A percentile compares a stretch with the other conserved stretches of the same genome.
Evolutionary conservation across 352 stramenopile genomes (phyloP).

Genomic region (Phytophthora aleatoria): DNA sequence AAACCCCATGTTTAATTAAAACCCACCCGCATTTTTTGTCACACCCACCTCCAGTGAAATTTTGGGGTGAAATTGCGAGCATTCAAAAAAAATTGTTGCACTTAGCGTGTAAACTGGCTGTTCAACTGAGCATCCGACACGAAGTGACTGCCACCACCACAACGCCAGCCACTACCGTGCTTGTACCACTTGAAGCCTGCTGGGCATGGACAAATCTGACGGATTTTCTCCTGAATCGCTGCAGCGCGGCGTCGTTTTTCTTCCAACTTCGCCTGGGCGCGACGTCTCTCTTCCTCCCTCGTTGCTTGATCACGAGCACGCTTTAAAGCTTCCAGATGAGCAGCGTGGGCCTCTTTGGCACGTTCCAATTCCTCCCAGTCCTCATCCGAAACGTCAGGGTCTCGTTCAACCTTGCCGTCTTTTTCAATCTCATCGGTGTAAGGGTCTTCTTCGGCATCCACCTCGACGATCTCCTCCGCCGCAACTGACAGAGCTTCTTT

Average conservation of each 20-base stretch:
- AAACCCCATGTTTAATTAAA: too few species aligned
- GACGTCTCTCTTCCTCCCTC: slow-evolving; percentile 42
- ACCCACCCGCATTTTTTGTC: too few species aligned
- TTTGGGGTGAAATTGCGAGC: too few species aligned
- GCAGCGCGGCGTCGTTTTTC: slow-evolving; percentile 43
- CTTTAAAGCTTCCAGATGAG: slow-evolving; percentile 32
- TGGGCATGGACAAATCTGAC: slow-evolving; percentile 64
- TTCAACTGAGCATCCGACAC: slow-evolving; percentile 73
- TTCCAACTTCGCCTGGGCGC: slow-evolving; percentile 43
- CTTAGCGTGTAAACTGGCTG: slow-evolving; percentile 51
- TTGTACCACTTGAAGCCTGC: slow-evolving; percentile 73
- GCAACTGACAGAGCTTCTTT: slow-evolving; percentile 12
- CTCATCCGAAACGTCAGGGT: slow-evolving; percentile 63
- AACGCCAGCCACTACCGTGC: slow-evolving; percentile 70
- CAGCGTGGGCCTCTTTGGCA: slow-evolving; percentile 58
- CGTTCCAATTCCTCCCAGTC: slow-evolving; percentile 71
- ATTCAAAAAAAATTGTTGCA: too few species aligned
- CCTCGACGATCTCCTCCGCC: slow-evolving; percentile 11
- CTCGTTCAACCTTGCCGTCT: slow-evolving; percentile 32
- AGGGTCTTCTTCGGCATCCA: slow-evolving; percentile 31
- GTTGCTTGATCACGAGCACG: slow-evolving; percentile 35
- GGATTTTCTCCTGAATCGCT: slow-evolving; percentile 66
- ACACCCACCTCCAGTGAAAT: too few species aligned
- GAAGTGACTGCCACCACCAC: slow-evolving; percentile 73
- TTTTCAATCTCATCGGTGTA: slow-evolving; percentile 12